A percentile compares a stretch with the other conserved stretches of the same genome.
These are phyloP conservation scores for Musa balbisiana DNA, from an alignment of 202 grass and related monocot species.

Conservation along the genomic window DNA sequence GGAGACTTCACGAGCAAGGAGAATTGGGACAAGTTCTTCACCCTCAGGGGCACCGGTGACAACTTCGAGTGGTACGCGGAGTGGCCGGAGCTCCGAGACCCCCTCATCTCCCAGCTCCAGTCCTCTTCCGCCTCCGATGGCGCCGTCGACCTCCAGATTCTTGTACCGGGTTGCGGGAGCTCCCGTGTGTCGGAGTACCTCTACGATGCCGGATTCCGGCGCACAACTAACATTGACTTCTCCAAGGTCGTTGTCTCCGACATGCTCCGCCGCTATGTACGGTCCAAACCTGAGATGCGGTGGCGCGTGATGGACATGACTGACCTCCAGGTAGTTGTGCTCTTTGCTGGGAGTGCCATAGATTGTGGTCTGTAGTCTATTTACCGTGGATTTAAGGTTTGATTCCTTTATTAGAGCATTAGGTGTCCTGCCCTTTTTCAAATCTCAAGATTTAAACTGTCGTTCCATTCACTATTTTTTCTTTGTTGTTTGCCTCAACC, in stretches of 20 bases:
- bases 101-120: slow-evolving; percentile 50
- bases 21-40: slow-evolving; percentile 98
- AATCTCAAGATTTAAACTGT: background rate
- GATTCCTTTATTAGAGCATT: background rate
- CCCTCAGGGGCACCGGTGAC: slow-evolving; percentile 67
- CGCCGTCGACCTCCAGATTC: slow-evolving; percentile 41
- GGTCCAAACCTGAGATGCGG: slow-evolving; percentile 78
- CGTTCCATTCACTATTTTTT: background rate
- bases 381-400: background rate
- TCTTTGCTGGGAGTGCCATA: background rate
- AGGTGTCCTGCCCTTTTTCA: background rate
- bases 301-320: slow-evolving; percentile 98
- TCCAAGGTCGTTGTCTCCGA: slow-evolving; percentile 71
- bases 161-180: slow-evolving; percentile 82
- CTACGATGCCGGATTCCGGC: slow-evolving; percentile 70
- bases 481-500: background rate
- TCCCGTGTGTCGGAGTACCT: slow-evolving; percentile 69
- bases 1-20: slow-evolving; percentile 84
- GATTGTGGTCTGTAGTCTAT: background rate
- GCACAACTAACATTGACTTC: slow-evolving; percentile 86
- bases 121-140: background rate
- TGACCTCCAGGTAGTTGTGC: slow-evolving; percentile 49
- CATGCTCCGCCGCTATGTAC: slow-evolving; percentile 70
- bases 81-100: slow-evolving; percentile 55
- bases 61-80: slow-evolving; percentile 94